Conservation (phyloP, 306 rosid genomes). For the Cicer judaicum region DNA sequence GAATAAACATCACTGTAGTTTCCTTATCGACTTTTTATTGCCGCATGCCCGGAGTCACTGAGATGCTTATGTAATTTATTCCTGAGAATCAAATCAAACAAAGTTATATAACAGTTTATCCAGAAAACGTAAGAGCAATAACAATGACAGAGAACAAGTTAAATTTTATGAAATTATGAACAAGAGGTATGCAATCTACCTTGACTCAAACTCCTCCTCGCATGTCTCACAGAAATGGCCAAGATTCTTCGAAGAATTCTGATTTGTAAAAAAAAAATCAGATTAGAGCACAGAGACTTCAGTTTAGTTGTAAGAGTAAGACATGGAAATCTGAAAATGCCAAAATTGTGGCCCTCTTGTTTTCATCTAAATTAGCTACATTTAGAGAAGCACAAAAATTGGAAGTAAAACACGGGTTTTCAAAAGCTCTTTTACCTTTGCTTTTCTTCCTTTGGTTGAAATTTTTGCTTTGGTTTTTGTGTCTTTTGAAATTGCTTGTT, state of each 20-base stretch:
- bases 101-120: constrained; percentile 20
- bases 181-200: constrained; percentile 52
- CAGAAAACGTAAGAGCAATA: not conserved
- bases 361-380: constrained; percentile 17
- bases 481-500: constrained; percentile 59
- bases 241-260: constrained; percentile 62
- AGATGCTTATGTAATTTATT: constrained; percentile 78
- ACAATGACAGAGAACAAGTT: not conserved
- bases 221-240: constrained; percentile 70
- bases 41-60: constrained; percentile 81
- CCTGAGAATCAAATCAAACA: constrained; percentile 58
- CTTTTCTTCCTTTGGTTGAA: constrained; percentile 70
- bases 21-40: constrained; percentile 60
- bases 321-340: constrained; percentile 27
- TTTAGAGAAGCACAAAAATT: not conserved
- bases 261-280: constrained; percentile 37
- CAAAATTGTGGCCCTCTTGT: not conserved
- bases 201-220: constrained; percentile 88
- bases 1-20: constrained; percentile 9
- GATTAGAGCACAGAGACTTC: constrained; percentile 31
- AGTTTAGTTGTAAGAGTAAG: constrained; percentile 20
- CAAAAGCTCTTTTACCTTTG: constrained; percentile 65
- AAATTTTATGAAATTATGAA: not conserved
- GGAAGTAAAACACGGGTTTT: constrained; percentile 2
- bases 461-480: constrained; percentile 54